Percentiles rank a stretch among this genome's conserved stretches.
Evolutionary conservation across 2,329 filamentous ascomycete species (phyloP).

Genomic region (Colletotrichum noveboracense): DNA sequence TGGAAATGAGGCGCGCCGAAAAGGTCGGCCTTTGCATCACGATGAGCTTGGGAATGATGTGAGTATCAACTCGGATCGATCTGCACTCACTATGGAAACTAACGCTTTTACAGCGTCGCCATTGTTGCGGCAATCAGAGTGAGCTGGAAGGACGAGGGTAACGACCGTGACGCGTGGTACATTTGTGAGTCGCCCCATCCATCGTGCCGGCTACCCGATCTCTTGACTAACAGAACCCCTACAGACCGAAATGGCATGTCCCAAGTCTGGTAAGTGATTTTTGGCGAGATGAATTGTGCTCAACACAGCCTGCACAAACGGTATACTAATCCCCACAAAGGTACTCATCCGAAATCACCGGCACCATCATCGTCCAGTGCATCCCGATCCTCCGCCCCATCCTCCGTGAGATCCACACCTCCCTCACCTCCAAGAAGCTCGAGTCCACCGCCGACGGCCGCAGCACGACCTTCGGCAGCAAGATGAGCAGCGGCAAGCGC

Average conservation of each 20-base stretch:
- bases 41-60: constrained; percentile 28
- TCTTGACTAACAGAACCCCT: not conserved
- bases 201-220: not conserved
- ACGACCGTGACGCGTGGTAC: constrained; percentile 49
- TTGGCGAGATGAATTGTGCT: not conserved
- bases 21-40: constrained; percentile 34
- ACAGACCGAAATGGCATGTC: constrained; percentile 47
- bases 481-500: constrained; percentile 17
- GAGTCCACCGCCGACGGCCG: constrained; percentile 15
- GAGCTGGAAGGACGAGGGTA: constrained; percentile 53
- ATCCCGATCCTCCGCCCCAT: constrained; percentile 56
- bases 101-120: constrained; percentile 38
- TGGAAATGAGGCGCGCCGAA: constrained; percentile 34
- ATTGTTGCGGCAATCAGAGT: constrained; percentile 53
- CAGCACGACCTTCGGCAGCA: constrained; percentile 8
- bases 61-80: constrained; percentile 31
- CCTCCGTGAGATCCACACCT: constrained; percentile 29
- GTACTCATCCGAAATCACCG: constrained; percentile 56
- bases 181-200: constrained; percentile 39
- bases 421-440: constrained; percentile 21
- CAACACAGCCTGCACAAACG: not conserved
- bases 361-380: constrained; percentile 61
- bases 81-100: not conserved
- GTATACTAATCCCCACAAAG: constrained; percentile 17
- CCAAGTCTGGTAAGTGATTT: constrained; percentile 43